These are phyloP conservation scores for Epichloe glyceriae DNA, from an alignment of 2,329 filamentous ascomycete species.

Conservation along the genomic window DNA sequence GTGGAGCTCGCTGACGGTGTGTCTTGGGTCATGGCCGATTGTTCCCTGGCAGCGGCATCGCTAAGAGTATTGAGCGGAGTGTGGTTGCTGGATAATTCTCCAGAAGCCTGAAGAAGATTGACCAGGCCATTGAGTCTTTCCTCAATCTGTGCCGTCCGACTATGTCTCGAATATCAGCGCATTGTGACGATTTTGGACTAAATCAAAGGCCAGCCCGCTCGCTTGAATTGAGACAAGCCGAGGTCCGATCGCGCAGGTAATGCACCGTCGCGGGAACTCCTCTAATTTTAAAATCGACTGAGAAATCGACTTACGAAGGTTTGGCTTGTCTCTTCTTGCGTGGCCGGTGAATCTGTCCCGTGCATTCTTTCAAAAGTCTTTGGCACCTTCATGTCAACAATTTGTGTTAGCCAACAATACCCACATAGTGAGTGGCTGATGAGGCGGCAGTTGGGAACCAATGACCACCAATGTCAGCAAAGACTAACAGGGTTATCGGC, in stretches of 20 bases:
- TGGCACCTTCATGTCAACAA: constrained; percentile 25
- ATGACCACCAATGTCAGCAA: not conserved
- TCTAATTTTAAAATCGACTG: not conserved
- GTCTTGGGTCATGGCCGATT: constrained; percentile 12
- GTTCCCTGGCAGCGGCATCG: constrained; percentile 16
- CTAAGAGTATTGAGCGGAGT: constrained; percentile 15
- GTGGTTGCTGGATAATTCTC: constrained; percentile 19
- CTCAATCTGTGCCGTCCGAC: constrained; percentile 36
- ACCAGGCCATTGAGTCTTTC: constrained; percentile 36
- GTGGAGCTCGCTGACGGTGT: constrained; percentile 12
- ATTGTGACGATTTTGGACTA: not conserved
- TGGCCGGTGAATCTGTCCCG: constrained; percentile 32
- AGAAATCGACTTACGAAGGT: constrained; percentile 31
- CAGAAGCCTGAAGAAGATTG: constrained; percentile 31
- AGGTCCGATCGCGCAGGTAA: not conserved
- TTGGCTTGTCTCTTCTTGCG: constrained; percentile 38
- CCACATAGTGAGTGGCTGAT: not conserved
- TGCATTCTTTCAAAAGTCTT: constrained; percentile 34
- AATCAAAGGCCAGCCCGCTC: not conserved
- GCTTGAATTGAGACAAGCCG: not conserved
- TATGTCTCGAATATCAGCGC: constrained; percentile 11
- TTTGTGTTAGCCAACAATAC: constrained; percentile 1
- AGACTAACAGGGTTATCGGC: not conserved
- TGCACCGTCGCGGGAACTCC: not conserved
- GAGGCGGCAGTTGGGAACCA: not conserved